A percentile compares a stretch with the other conserved stretches of the same genome.
These are phyloP conservation scores for Chaetomium sp. DNA, from an alignment of 2,329 filamentous ascomycete species.

Conservation along the genomic window DNA sequence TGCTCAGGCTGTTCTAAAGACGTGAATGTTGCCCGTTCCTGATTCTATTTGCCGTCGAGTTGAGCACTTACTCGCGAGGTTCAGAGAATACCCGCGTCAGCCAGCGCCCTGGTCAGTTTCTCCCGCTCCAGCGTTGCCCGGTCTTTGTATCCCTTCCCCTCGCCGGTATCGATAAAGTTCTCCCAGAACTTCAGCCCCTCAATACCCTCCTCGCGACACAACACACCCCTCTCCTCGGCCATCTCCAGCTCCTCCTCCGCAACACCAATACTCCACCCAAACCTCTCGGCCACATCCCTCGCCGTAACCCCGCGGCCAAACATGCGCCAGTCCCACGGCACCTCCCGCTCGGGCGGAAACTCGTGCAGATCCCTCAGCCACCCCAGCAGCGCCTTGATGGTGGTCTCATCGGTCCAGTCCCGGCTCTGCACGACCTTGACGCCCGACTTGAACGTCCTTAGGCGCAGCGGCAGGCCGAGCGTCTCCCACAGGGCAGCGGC, in stretches of 20 bases:
- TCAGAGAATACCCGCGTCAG: constrained; percentile 45
- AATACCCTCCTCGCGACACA: constrained; percentile 90
- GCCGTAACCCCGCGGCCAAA: constrained; percentile 88
- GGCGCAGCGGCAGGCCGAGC: constrained; percentile 79
- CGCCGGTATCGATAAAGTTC: constrained; percentile 65
- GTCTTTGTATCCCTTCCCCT: constrained; percentile 39
- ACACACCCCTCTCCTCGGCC: constrained; percentile 84
- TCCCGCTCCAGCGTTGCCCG: constrained; percentile 44
- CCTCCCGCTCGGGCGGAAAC: constrained; percentile 63
- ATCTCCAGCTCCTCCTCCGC: constrained; percentile 95
- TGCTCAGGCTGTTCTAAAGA: neutral
- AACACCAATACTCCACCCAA: constrained; percentile 96
- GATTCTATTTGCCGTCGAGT: neutral
- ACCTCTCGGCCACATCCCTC: constrained; percentile 83
- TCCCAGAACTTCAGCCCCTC: constrained; percentile 94
- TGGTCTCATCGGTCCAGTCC: constrained; percentile 89
- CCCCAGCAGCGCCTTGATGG: constrained; percentile 70
- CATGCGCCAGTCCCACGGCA: constrained; percentile 72
- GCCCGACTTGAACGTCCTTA: constrained; percentile 88
- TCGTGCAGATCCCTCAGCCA: constrained; percentile 78
- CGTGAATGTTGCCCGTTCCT: neutral
- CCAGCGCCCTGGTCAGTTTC: constrained; percentile 48
- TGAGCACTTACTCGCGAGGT: neutral
- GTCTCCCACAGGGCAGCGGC: constrained; percentile 87
- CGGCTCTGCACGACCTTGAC: constrained; percentile 90